Percentiles rank a stretch among this genome's conserved stretches.
Evolutionary conservation across 306 rosid species (phyloP).

Genomic region (Dryas drummondii): DNA sequence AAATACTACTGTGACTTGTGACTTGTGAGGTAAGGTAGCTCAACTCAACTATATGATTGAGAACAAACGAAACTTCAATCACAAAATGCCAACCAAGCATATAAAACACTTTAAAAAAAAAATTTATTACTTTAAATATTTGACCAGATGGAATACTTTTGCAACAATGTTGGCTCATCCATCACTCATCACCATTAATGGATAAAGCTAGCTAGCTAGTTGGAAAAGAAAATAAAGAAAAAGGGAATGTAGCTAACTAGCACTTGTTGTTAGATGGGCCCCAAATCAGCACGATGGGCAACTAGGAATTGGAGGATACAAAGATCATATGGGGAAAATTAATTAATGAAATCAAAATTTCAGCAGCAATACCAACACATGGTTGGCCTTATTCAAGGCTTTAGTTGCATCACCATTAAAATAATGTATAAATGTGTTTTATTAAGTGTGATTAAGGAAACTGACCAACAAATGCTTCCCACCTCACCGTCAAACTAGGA

Average conservation of each 20-base stretch:
- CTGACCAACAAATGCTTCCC: neutral
- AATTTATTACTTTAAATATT: no score
- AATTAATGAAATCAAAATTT: neutral
- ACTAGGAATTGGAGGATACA: neutral
- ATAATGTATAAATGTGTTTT: neutral
- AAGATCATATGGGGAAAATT: neutral
- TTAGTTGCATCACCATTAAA: neutral
- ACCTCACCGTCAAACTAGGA: neutral
- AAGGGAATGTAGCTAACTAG: neutral
- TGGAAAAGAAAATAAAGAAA: neutral
- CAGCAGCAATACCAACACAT: neutral
- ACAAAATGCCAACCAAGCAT: neutral
- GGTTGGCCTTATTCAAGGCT: neutral
- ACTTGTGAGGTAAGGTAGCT: neutral
- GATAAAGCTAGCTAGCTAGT: neutral
- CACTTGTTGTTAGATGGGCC: conserved; percentile 1
- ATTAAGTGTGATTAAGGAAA: neutral
- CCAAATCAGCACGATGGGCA: neutral
- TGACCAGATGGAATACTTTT: neutral
- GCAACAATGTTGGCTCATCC: neutral
- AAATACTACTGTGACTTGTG: neutral
- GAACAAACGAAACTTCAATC: neutral
- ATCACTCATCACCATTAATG: neutral
- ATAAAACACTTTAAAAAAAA: neutral
- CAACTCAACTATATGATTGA: neutral